Evolutionary conservation across 345 rosid genomes (phyloP).

Genomic region (Eucalyptus fibrosa): DNA sequence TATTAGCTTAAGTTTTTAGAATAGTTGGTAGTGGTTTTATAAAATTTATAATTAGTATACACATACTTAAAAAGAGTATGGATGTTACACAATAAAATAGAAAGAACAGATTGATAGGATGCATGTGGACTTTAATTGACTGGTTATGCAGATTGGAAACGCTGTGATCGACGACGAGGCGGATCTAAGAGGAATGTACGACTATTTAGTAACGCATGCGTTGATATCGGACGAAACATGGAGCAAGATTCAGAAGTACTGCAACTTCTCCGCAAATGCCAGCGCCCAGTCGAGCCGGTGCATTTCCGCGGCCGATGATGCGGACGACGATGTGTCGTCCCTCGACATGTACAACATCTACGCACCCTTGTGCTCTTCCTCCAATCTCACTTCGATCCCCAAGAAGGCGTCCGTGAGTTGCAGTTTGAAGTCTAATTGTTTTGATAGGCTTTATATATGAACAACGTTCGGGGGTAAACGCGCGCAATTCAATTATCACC

Average conservation of each 20-base stretch:
- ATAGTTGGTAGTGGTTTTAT: rapidly evolving
- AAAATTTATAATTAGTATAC: neutral
- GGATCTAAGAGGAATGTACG: conserved; percentile 58
- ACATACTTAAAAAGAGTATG: neutral
- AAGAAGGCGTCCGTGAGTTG: conserved; percentile 10
- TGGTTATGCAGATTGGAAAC: conserved; percentile 58
- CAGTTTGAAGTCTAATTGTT: neutral
- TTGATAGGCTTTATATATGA: neutral
- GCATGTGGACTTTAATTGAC: neutral
- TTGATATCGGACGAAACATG: conserved; percentile 33
- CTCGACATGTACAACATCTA: conserved; percentile 66
- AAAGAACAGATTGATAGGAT: neutral
- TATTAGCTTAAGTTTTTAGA: no score
- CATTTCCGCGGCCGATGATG: conserved; percentile 6
- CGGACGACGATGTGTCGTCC: neutral
- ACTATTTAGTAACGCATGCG: conserved; percentile 49
- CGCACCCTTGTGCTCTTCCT: conserved; percentile 46
- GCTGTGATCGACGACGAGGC: conserved; percentile 71
- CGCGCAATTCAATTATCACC: neutral
- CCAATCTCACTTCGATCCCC: conserved; percentile 41
- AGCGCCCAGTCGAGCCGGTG: conserved; percentile 16
- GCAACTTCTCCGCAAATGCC: conserved; percentile 36
- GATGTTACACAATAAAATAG: neutral
- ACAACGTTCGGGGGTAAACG: neutral
- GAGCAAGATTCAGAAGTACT: conserved; percentile 8